phyloP scores from a whole-genome alignment of 23 red algal species.

The Pyropia yezoensis region DNA sequence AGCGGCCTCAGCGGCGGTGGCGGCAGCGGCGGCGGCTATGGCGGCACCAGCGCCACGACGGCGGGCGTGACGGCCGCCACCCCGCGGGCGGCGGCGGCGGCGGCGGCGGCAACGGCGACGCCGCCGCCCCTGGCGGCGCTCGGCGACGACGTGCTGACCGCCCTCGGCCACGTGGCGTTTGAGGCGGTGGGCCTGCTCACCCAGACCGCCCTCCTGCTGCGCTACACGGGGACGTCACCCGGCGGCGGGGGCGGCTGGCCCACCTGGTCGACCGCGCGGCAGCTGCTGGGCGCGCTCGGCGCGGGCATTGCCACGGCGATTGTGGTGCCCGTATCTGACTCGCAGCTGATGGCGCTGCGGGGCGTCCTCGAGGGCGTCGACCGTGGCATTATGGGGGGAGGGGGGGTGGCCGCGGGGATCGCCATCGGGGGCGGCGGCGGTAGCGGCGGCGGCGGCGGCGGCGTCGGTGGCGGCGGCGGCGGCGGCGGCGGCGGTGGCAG shows the following conservation, averaged over 20 bases:
- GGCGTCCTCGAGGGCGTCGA: conserved; percentile 12
- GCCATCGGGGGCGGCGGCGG: no score
- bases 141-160: conserved; percentile 37
- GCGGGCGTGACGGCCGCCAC: background rate
- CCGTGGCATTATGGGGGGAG: no score
- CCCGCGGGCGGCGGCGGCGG: background rate
- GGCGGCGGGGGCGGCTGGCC: conserved; percentile 1
- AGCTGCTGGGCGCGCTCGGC: conserved; percentile 20
- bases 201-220: conserved; percentile 57
- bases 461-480: no score
- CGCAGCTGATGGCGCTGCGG: conserved; percentile 8
- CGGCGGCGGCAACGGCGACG: no score
- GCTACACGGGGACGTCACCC: conserved; percentile 9
- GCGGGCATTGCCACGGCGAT: conserved; percentile 21
- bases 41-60: background rate
- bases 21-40: no score
- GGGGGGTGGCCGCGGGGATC: no score
- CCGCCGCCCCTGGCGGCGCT: background rate
- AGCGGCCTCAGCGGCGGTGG: background rate
- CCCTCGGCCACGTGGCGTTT: conserved; percentile 64
- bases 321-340: background rate
- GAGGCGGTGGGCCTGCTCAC: conserved; percentile 61
- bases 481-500: no score
- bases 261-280: conserved; percentile 12
- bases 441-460: no score